Conservation (phyloP, 2,329 filamentous ascomycete genomes). For the Ceratocystis destructans region DNA sequence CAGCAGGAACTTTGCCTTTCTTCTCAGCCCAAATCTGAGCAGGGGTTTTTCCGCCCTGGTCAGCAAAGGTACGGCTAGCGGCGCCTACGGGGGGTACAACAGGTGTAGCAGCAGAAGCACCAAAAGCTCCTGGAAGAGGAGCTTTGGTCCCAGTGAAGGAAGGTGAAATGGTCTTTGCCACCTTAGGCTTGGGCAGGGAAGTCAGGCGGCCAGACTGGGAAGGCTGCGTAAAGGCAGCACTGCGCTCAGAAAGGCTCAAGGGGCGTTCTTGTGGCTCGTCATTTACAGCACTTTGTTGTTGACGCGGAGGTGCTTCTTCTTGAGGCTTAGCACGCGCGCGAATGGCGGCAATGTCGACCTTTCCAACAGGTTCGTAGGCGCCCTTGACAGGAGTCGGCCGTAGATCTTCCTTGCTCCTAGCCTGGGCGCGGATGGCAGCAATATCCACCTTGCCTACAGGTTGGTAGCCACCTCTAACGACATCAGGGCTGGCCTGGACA, state of each 20-base stretch:
- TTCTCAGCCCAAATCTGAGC: slow-evolving; percentile 96
- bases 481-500: slow-evolving; percentile 42
- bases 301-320: slow-evolving; percentile 27
- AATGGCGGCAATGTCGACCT: slow-evolving; percentile 94
- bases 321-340: slow-evolving; percentile 57
- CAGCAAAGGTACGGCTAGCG: slow-evolving; percentile 86
- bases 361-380: slow-evolving; percentile 85
- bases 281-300: slow-evolving; percentile 22
- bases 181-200: slow-evolving; percentile 83
- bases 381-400: slow-evolving; percentile 78
- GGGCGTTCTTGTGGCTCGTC: slow-evolving; percentile 28
- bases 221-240: slow-evolving; percentile 51
- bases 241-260: slow-evolving; percentile 60
- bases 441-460: slow-evolving; percentile 97
- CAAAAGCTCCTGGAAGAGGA: slow-evolving; percentile 57
- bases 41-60: slow-evolving; percentile 88
- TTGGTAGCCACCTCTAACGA: slow-evolving; percentile 79
- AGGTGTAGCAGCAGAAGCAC: slow-evolving; percentile 46
- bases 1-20: slow-evolving; percentile 53
- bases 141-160: slow-evolving; percentile 81
- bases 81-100: slow-evolving; percentile 49
- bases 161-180: slow-evolving; percentile 71
- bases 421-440: slow-evolving; percentile 69
- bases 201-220: slow-evolving; percentile 64
- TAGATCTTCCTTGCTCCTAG: slow-evolving; percentile 56